Base-by-base conservation (phyloP, 306 rosid genomes). In the Quercus cerris region DNA sequence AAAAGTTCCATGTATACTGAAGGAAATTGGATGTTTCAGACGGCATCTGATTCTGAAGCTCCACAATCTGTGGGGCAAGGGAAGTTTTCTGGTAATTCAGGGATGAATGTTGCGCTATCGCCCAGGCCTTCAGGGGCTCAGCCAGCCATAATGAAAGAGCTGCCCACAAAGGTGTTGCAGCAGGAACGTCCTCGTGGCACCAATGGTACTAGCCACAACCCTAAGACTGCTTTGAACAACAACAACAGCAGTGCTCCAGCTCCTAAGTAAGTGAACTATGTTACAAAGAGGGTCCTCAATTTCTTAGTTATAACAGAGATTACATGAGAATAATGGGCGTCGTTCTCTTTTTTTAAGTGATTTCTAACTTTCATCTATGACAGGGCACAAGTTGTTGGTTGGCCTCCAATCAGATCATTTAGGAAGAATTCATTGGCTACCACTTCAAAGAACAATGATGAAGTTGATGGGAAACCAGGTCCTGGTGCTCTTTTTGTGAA, bases 341-440 rank as follows among this genome's bases (percentile, higher is more conserved):
- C 5, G 41, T 74, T 57, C 5, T 70, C 2, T n/a, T 10, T 75
- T 64, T 67, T 54, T 82, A 19, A 69, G 51, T 75, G 44, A 8
- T 77, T 46, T 68, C 73, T 7, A 33, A 58, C 35, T 55, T 69
- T 14, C 20, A 20, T 84, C 44, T 23, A 13, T 75, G 77, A 58
- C 93, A 95, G 99, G 90, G 90, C 98, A 56, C 99, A 93, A 81
- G 99, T 95, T 84, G 97, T 95, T 77, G 98, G 99, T 77, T 95
- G 99, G 99, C 98, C 99, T 74, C 97, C 97, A 74, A 91, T 95
- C 7, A 88, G 97, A 87, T 89, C 99, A 62, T 93, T 88, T 71
- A 90, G 99, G 87, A 95, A 90, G 87, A 91, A 89, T 79, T 89
- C 97, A 3, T 84, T 95, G 88, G 94, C 90, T 76, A 87, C 89